These are phyloP conservation scores for Cairneyella variabilis DNA, from an alignment of 495 filamentous ascomycete genomes.

Conservation along the genomic window DNA sequence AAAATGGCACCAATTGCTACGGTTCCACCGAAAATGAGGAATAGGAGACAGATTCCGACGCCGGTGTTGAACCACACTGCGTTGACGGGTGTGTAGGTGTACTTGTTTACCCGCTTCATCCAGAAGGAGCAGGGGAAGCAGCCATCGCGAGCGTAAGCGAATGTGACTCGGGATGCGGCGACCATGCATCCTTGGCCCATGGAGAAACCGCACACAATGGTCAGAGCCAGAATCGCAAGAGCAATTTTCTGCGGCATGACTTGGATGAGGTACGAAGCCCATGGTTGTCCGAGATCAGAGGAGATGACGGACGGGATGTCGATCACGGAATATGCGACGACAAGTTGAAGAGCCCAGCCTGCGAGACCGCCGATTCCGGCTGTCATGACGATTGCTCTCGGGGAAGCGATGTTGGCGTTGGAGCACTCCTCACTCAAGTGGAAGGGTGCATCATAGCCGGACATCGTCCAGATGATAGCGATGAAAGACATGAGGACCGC, in stretches of 20 bases:
- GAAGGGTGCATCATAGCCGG: conserved; percentile 56
- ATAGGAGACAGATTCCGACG: conserved; percentile 59
- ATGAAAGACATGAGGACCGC: conserved; percentile 77
- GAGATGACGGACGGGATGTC: conserved; percentile 59
- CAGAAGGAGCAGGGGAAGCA: conserved; percentile 64
- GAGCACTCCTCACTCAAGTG: conserved; percentile 76
- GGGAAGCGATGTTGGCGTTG: conserved; percentile 71
- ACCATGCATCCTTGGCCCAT: conserved; percentile 88
- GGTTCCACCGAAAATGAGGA: conserved; percentile 65
- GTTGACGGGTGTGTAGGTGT: conserved; percentile 71
- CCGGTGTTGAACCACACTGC: conserved; percentile 70
- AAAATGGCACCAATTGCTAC: conserved; percentile 71
- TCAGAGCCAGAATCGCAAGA: conserved; percentile 64
- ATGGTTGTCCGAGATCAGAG: conserved; percentile 69
- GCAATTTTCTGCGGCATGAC: conserved; percentile 61
- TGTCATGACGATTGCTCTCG: conserved; percentile 74
- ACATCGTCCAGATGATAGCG: conserved; percentile 54
- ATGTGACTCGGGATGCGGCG: conserved; percentile 72
- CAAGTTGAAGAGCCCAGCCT: conserved; percentile 73
- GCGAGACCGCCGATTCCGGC: conserved; percentile 62
- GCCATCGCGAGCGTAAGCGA: conserved; percentile 76
- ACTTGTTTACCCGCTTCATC: conserved; percentile 63
- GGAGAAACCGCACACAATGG: conserved; percentile 71
- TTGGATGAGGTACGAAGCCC: conserved; percentile 71
- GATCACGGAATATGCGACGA: conserved; percentile 76